These are phyloP conservation scores for Phytophthora crassamura DNA, from an alignment of 352 stramenopile genomes.

Conservation along the genomic window DNA sequence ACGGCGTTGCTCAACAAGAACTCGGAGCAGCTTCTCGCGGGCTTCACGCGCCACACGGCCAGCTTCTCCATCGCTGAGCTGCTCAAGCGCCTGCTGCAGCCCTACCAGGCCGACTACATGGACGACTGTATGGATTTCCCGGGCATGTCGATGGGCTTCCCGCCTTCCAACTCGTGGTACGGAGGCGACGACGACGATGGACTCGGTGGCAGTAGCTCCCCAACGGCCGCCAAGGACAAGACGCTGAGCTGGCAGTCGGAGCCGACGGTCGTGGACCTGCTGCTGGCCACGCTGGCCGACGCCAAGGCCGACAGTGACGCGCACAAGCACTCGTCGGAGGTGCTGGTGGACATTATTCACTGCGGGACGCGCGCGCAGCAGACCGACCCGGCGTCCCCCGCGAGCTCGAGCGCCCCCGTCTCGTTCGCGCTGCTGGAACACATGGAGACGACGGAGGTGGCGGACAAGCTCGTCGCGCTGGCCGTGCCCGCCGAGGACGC, in stretches of 20 bases:
- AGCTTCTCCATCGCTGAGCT: constrained; percentile 87
- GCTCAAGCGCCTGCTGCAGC: constrained; percentile 85
- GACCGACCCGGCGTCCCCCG: constrained; percentile 69
- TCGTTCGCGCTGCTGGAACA: constrained; percentile 82
- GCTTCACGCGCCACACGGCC: constrained; percentile 68
- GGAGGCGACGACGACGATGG: constrained; percentile 78
- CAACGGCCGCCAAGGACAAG: constrained; percentile 70
- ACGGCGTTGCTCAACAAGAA: constrained; percentile 86
- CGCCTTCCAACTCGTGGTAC: constrained; percentile 80
- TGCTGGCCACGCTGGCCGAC: constrained; percentile 63
- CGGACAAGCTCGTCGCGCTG: constrained; percentile 70
- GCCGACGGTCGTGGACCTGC: constrained; percentile 68
- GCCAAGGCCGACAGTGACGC: constrained; percentile 69
- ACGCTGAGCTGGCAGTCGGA: constrained; percentile 80
- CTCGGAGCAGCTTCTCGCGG: constrained; percentile 69
- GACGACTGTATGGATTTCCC: constrained; percentile 89
- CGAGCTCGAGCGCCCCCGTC: constrained; percentile 53
- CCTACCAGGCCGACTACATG: constrained; percentile 87
- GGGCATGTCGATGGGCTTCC: constrained; percentile 77
- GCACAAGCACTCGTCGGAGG: constrained; percentile 86
- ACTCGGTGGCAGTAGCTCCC: constrained; percentile 56
- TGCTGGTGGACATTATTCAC: constrained; percentile 88
- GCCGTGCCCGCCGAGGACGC: constrained; percentile 50
- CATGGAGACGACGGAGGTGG: constrained; percentile 76
- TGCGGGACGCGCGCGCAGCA: constrained; percentile 80